Base-by-base conservation (phyloP, 148 eudicot species). In the Silene conica region DNA sequence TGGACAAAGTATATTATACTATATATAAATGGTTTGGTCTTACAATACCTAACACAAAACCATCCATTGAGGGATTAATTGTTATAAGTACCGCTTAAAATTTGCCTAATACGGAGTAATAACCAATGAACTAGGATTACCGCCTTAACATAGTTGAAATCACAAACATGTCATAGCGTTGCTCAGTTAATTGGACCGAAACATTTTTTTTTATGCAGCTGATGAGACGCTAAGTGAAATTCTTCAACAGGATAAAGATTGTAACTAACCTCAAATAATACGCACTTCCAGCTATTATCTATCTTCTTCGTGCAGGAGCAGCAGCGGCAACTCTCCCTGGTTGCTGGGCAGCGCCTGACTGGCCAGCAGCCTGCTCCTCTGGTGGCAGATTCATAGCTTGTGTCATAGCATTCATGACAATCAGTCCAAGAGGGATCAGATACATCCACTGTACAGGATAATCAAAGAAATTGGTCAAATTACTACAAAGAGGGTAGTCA, bases 341-440 rank as follows among this genome's bases (percentile, higher is more conserved):
- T 80, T 31, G 82, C 74, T 67, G 88, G 56, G 86, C 78, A 26
- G 85, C 26, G 28, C 83, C 88, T 54, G 83, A 68, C 80, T 84
- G 86, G 34, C 83, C 85, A 50, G 60, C 59, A 69, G 19, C 60
- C 41, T 52, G 72, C 74, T 84, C 89, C 80, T 94, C 97, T 78
- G 89, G 93, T 45, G 99, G 87, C 94, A 87, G 83, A 78, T 92
- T 95, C 99, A 90, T 82, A 76, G 97, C 99, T 87, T 95, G 99
- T 20, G 97, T 95, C 71, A 95, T 72, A 64, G 97, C 97, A 83
- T 95, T 92, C 92, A 90, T 90, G 76, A 92, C 81, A 58, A 95
- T 85, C 67, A 95, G 85, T 60, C 94, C 99, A 71, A 95, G 91
- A 76, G 99, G 99, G 65, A 95, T 85, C 78, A 92, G 63, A 78